Evolutionary conservation across 768 basidiomycete genomes (phyloP), one percentile per base, ranked within the genome.

Genomic region (Tulasnella sp.): DNA sequence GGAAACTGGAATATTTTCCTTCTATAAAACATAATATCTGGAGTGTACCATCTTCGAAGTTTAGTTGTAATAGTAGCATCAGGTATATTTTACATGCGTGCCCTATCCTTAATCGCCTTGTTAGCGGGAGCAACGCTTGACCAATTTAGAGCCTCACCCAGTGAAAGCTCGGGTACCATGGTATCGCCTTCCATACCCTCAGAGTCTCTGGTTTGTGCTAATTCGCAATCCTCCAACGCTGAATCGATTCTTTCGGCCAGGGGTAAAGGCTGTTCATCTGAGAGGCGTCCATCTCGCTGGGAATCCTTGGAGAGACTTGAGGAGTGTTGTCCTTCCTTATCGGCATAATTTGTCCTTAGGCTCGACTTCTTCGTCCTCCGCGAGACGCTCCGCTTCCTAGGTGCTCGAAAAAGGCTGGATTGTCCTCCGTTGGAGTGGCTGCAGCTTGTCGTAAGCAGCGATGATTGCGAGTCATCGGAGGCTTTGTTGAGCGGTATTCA

Each of bases 211-310:
- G 72, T 71, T 79, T 71, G 81, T 38, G 22, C 36, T 11, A 39
- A n/a, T 25, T 84, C 83, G 54, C 78, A 76, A 45, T 81, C 79
- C 71, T 84, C 81, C 64, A 91, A 79, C 19, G 90, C 88, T 64
- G 81, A 79, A 25, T 85, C 83, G 64, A 96, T 94, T 64, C 85
- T 85, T 37, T 81, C 79, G 19, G 89, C 87, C n/a, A 96, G 85
- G 49, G 80, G 81, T 22, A 82, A 79, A 94, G 84, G 72, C 85
- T 83, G 7, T 81, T 81, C 17, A 70, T 34, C 31, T 70, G n/a
- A 42, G 36, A 38, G n/a, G 17, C 52, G 15, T 29, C 14, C 58
- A 29, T 17, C 25, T 64, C 31, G 25, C 52, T 8, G 8, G 15
- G 22, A 54, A 25, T 19, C 19, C 52, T 17, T 54, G 19, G 52